These are phyloP conservation scores for Shiraia sp. DNA, from an alignment of 2,329 filamentous ascomycete species.

Conservation along the genomic window DNA sequence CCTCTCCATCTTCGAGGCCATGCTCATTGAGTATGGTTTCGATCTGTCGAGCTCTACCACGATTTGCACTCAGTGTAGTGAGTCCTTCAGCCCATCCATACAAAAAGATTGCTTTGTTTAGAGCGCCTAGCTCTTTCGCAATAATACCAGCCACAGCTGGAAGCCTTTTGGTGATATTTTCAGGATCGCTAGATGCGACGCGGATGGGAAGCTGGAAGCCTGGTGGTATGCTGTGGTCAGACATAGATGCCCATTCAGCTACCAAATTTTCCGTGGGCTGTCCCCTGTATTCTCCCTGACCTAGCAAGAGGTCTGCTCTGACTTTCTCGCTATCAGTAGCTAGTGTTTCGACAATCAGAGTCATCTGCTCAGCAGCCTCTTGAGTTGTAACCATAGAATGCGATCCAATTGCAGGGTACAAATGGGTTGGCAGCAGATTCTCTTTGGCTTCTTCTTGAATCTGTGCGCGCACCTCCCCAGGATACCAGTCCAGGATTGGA, in stretches of 20 bases:
- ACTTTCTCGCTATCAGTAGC: conserved; percentile 50
- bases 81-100: conserved; percentile 68
- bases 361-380: conserved; percentile 68
- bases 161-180: conserved; percentile 41
- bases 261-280: conserved; percentile 19
- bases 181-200: conserved; percentile 54
- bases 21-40: conserved; percentile 61
- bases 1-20: conserved; percentile 54
- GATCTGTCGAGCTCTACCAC: conserved; percentile 67
- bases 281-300: conserved; percentile 39
- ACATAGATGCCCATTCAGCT: conserved; percentile 46
- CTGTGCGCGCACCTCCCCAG: conserved; percentile 65
- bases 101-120: conserved; percentile 72
- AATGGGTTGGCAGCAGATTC: conserved; percentile 61
- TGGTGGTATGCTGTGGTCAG: conserved; percentile 58
- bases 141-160: conserved; percentile 52
- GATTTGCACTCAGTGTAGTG: conserved; percentile 74
- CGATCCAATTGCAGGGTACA: conserved; percentile 64
- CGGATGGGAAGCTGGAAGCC: conserved; percentile 65
- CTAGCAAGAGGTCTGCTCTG: conserved; percentile 63
- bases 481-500: conserved; percentile 55
- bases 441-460: conserved; percentile 66
- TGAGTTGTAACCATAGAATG: conserved; percentile 67
- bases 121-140: conserved; percentile 56
- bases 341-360: conserved; percentile 44